Conservation (phyloP, 306 rosid genomes). For the Carpinus viminea region DNA sequence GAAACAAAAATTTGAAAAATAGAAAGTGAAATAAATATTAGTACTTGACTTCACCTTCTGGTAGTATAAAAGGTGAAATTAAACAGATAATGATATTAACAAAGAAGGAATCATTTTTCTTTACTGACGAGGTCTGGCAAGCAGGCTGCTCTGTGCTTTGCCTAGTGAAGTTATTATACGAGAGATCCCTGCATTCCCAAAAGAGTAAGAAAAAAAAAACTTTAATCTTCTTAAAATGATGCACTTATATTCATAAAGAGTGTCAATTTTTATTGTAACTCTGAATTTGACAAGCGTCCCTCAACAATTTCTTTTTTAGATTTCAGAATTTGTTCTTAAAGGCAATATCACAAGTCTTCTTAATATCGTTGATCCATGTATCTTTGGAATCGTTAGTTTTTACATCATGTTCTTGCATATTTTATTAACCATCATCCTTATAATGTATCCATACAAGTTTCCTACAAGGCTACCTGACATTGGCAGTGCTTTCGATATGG, state of each 20-base stretch:
- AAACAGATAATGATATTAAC: background rate
- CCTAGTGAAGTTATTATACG: constrained; percentile 1
- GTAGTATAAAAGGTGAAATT: background rate
- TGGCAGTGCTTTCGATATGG: background rate
- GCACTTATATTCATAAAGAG: background rate
- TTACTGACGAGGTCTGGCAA: background rate
- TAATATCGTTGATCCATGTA: background rate
- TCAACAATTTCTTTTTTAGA: background rate
- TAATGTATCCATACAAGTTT: background rate
- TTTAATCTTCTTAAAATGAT: background rate
- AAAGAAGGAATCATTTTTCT: background rate
- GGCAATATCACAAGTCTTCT: background rate
- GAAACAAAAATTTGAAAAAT: no score
- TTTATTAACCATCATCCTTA: no score
- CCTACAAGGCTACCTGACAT: background rate
- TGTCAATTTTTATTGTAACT: background rate
- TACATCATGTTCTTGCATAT: background rate
- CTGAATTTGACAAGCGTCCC: background rate
- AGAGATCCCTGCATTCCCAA: constrained; percentile 5
- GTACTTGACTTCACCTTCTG: no score
- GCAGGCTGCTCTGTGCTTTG: constrained; percentile 1
- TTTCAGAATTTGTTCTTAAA: background rate
- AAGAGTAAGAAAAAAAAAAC: background rate
- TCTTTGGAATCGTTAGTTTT: background rate
- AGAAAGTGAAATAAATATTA: no score